phyloP scores from a whole-genome alignment of 2,329 filamentous ascomycete genomes.

The Canariomyces notabilis region DNA sequence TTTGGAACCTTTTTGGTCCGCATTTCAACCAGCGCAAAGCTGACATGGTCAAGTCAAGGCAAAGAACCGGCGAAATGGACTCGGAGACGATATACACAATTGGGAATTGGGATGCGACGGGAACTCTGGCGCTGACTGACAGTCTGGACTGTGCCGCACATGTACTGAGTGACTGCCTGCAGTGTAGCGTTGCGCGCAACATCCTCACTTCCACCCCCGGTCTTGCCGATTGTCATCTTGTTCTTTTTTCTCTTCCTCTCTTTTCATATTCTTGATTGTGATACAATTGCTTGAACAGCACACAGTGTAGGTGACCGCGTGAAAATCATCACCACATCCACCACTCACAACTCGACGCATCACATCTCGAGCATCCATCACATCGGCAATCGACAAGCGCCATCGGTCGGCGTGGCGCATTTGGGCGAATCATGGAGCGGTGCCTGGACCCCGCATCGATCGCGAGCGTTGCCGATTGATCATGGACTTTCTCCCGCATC shows the following conservation, averaged over 20 bases:
- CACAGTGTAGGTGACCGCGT: too few relatives aligned
- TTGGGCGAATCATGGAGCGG: conserved; percentile 16
- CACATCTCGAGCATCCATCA: too few relatives aligned
- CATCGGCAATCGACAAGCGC: too few relatives aligned
- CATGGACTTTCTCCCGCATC: conserved; percentile 24
- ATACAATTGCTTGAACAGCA: too few relatives aligned
- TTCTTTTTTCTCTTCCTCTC: not conserved
- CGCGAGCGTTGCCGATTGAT: conserved; percentile 12
- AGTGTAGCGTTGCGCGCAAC: not conserved
- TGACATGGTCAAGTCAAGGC: too few relatives aligned
- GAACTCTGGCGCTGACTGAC: conserved; percentile 1
- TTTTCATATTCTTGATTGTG: not conserved
- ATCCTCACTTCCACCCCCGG: not conserved
- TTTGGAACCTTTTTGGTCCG: too few relatives aligned
- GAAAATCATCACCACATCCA: too few relatives aligned
- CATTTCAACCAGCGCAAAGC: too few relatives aligned
- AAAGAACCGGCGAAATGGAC: too few relatives aligned
- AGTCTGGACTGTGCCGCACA: too few relatives aligned
- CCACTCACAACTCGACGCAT: not conserved
- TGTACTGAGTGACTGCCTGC: not conserved
- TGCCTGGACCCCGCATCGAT: conserved; percentile 16
- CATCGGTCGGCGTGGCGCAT: not conserved
- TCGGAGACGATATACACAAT: too few relatives aligned
- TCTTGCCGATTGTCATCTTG: not conserved
- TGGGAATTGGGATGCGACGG: too few relatives aligned